Conservation (phyloP, 192 early-diverging fungal species). For the Lobulomyces angularis region DNA sequence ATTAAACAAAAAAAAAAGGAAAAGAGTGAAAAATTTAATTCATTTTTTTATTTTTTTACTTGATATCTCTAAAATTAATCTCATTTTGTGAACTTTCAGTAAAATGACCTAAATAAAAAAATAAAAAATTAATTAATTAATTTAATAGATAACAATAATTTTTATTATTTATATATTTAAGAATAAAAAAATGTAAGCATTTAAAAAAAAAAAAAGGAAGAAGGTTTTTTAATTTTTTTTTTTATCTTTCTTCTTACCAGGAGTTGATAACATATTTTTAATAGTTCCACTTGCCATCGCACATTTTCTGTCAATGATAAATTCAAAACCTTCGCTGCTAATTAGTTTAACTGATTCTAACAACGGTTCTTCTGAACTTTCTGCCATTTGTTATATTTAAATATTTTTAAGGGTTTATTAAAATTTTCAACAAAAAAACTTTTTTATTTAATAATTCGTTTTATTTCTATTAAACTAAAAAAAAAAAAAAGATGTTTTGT, state of each 20-base stretch:
- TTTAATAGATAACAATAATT: background rate
- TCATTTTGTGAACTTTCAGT: conserved; percentile 79
- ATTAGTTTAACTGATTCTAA: conserved; percentile 66
- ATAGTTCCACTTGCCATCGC: conserved; percentile 88
- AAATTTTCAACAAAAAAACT: too few relatives aligned
- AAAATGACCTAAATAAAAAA: conserved; percentile 56
- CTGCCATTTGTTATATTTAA: too few relatives aligned
- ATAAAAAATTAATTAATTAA: conserved; percentile 2
- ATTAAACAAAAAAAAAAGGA: background rate
- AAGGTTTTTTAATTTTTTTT: too few relatives aligned
- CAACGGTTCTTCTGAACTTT: too few relatives aligned
- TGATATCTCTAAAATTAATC: conserved; percentile 83
- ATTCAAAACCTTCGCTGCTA: conserved; percentile 81
- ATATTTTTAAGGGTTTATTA: too few relatives aligned
- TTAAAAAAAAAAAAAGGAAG: background rate
- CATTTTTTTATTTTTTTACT: conserved; percentile 31
- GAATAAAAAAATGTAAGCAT: too few relatives aligned
- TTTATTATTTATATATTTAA: too few relatives aligned
- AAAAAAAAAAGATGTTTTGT: too few relatives aligned
- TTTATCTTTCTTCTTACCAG: conserved; percentile 41
- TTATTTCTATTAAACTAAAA: too few relatives aligned
- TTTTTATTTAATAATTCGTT: too few relatives aligned
- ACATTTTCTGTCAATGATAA: conserved; percentile 72
- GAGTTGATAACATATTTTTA: conserved; percentile 82
- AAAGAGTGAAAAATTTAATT: background rate